Base-by-base conservation (phyloP, 2,329 filamentous ascomycete genomes). In the Furcasterigmium sp. region DNA sequence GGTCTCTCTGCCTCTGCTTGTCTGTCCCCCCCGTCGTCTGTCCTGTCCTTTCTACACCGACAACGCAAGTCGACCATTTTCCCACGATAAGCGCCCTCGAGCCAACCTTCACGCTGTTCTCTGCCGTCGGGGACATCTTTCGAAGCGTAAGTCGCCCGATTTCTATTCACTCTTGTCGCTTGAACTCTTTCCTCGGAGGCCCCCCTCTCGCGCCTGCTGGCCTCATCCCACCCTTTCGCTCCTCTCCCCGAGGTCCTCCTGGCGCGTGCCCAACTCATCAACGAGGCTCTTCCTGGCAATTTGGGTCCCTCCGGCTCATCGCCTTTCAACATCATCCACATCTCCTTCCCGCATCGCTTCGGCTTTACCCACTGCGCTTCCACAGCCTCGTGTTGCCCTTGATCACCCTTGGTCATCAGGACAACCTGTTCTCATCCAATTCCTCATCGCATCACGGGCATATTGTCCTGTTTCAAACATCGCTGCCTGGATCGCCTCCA, bases 41-140 rank as follows among this genome's bases (percentile, higher is more conserved):
- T 23, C 25, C 36, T 28, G 38, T 40, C 38, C 39, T 35, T 41
- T 41, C 39, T 41, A 25, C 39, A 41, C 39, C 39, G 39, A 41
- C 39, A 41, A 19, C 39, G 23, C 23, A 26, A 7, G 39, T 34
- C 39, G 32, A 35, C 30, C 37, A 30, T 29, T 30, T 30, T 41
- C 39, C 39, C 39, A 41, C 39, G 39, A 41, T 36, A 41, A 34
- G 30, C 39, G 35, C 39, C 30, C 35, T 39, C 30, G 39, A 35
- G 30, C 29, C 18, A 28, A 32, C 30, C 14, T 17, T n/a, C 32
- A 17, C 32, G 32, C 32, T 17, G 20, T 13, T 32, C 38, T 30
- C 38, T 40, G 38, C 29, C 29, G 17, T 14, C 21, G 28, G 39
- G 39, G 30, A 30, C 30, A 23, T 17, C 32, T 41, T 41, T 29